Evolutionary conservation across 1,139 yeast genomes (phyloP).

Genomic region (Pichia sp.): DNA sequence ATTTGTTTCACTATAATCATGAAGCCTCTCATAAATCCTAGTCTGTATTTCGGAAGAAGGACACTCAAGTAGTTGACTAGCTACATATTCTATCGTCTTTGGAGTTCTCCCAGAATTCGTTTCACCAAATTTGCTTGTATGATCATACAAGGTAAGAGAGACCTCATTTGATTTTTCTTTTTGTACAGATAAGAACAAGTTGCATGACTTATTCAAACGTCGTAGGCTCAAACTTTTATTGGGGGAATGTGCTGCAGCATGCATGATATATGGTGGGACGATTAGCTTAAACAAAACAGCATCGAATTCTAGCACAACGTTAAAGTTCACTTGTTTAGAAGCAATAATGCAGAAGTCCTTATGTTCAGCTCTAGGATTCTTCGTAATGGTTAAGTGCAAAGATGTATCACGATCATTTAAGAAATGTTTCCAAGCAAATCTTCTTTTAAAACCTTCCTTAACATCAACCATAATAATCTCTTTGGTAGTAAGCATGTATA

Average conservation of each 20-base stretch:
- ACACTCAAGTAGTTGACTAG: too few species aligned
- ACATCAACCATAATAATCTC: constrained; percentile 48
- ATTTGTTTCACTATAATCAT: too few species aligned
- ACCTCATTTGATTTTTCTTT: too few species aligned
- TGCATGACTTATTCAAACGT: not conserved
- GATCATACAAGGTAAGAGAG: too few species aligned
- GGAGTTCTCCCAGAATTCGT: too few species aligned
- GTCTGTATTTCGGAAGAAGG: too few species aligned
- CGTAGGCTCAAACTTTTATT: not conserved
- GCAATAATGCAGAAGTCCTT: constrained; percentile 21
- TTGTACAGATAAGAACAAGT: constrained; percentile 9
- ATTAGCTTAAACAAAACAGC: constrained; percentile 32
- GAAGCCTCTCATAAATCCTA: too few species aligned
- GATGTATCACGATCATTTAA: constrained; percentile 52
- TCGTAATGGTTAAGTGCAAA: constrained; percentile 27
- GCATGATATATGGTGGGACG: constrained; percentile 34
- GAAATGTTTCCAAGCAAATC: constrained; percentile 67
- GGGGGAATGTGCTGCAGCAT: constrained; percentile 14
- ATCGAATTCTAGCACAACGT: constrained; percentile 40
- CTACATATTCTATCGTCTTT: too few species aligned
- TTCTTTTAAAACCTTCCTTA: constrained; percentile 29
- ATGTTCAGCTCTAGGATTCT: constrained; percentile 1
- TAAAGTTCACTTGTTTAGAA: constrained; percentile 37
- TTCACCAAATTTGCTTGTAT: too few species aligned
- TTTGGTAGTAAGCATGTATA: constrained; percentile 49